Conservation (phyloP, 2,329 filamentous ascomycete species). For the Neurospora crassa region DNA sequence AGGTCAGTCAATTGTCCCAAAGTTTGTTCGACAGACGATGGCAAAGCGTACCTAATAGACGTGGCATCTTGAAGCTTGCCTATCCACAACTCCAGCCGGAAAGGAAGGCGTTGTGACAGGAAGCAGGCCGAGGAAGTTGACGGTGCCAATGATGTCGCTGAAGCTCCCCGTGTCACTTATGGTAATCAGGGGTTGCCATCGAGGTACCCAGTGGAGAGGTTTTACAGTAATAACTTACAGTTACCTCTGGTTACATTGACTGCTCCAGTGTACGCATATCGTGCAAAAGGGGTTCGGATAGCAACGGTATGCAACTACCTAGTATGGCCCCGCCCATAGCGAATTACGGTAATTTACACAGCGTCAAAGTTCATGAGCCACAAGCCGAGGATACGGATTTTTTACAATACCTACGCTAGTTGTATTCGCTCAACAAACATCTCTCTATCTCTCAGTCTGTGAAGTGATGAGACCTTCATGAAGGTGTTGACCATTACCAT, state of each 20-base stretch:
- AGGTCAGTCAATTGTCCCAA: slow-evolving; percentile 1
- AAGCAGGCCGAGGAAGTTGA: background rate
- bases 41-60: slow-evolving; percentile 39
- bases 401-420: background rate
- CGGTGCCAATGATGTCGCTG: background rate
- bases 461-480: background rate
- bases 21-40: background rate
- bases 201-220: background rate
- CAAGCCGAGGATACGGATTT: background rate
- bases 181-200: background rate
- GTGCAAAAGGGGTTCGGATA: background rate
- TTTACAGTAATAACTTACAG: background rate
- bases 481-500: background rate
- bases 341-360: background rate
- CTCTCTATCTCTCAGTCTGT: background rate
- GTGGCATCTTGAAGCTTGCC: slow-evolving; percentile 34
- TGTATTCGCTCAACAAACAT: background rate
- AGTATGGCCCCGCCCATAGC: background rate
- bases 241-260: background rate
- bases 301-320: background rate
- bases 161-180: background rate
- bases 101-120: background rate
- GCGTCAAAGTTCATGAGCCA: background rate
- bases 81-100: background rate
- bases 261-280: background rate